Evolutionary conservation across 305 asterid genomes (phyloP).

Genomic region (Fraxinus platypoda): DNA sequence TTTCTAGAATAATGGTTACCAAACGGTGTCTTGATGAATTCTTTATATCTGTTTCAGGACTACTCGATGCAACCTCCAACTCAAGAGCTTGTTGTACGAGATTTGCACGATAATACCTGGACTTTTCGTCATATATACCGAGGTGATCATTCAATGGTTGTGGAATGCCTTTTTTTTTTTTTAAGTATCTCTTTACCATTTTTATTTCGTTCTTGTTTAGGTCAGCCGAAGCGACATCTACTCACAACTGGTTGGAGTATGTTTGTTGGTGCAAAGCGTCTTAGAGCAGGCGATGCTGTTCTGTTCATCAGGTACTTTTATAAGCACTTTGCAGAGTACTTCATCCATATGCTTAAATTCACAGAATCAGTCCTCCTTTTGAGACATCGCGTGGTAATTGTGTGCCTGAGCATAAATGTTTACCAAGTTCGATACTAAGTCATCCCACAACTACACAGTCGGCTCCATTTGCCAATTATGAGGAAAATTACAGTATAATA

Average conservation of each 20-base stretch:
- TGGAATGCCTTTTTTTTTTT: neutral
- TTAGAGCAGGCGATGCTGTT: slow-evolving; percentile 88
- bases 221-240: slow-evolving; percentile 92
- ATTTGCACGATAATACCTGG: slow-evolving; percentile 90
- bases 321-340: neutral
- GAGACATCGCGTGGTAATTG: neutral
- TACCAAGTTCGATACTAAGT: neutral
- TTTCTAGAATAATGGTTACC: no score
- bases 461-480: neutral
- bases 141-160: slow-evolving; percentile 42
- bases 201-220: slow-evolving; percentile 32
- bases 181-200: neutral
- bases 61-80: slow-evolving; percentile 92
- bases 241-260: slow-evolving; percentile 97
- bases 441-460: neutral
- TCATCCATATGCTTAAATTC: neutral
- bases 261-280: slow-evolving; percentile 94
- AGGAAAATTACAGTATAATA: neutral
- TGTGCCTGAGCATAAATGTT: neutral
- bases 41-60: slow-evolving; percentile 45
- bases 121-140: slow-evolving; percentile 91
- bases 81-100: slow-evolving; percentile 92
- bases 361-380: neutral
- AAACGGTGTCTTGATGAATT: no score
- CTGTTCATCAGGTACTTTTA: slow-evolving; percentile 73